These are phyloP conservation scores for Akanthomyces uredinophilus DNA, from an alignment of 2,329 filamentous ascomycete genomes.

Conservation along the genomic window DNA sequence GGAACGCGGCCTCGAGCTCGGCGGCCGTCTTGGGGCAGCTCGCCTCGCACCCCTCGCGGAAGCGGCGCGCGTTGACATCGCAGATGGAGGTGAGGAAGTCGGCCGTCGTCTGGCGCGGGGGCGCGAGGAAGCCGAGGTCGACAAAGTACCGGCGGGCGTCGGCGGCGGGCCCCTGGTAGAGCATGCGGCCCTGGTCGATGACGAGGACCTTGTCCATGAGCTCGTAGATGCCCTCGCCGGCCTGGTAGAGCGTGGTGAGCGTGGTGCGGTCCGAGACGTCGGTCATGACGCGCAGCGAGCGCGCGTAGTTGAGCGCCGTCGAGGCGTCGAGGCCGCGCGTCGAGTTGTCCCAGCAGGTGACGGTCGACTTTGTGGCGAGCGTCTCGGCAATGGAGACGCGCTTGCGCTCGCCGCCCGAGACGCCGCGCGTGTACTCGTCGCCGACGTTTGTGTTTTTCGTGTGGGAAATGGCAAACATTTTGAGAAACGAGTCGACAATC, in stretches of 20 bases:
- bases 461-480: slow-evolving; percentile 74
- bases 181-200: slow-evolving; percentile 62
- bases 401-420: slow-evolving; percentile 76
- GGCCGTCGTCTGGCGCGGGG: slow-evolving; percentile 63
- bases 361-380: slow-evolving; percentile 65
- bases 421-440: slow-evolving; percentile 65
- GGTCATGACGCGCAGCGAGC: slow-evolving; percentile 66
- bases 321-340: slow-evolving; percentile 76
- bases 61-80: slow-evolving; percentile 64
- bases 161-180: slow-evolving; percentile 63
- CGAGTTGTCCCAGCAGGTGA: slow-evolving; percentile 76
- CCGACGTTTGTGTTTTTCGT: slow-evolving; percentile 71
- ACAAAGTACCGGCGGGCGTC: slow-evolving; percentile 65
- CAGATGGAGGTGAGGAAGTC: slow-evolving; percentile 78
- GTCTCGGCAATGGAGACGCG: slow-evolving; percentile 76
- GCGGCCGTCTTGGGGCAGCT: slow-evolving; percentile 62
- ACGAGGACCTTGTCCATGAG: slow-evolving; percentile 75
- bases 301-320: slow-evolving; percentile 73
- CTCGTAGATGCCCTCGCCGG: slow-evolving; percentile 39
- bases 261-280: slow-evolving; percentile 62
- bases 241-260: slow-evolving; percentile 39
- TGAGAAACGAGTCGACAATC: slow-evolving; percentile 64
- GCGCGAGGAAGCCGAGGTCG: slow-evolving; percentile 67
- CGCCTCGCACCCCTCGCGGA: slow-evolving; percentile 58
- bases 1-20: slow-evolving; percentile 63